Conservation (phyloP, 192 early-diverging fungal genomes). For the Spizellomyces sp. region DNA sequence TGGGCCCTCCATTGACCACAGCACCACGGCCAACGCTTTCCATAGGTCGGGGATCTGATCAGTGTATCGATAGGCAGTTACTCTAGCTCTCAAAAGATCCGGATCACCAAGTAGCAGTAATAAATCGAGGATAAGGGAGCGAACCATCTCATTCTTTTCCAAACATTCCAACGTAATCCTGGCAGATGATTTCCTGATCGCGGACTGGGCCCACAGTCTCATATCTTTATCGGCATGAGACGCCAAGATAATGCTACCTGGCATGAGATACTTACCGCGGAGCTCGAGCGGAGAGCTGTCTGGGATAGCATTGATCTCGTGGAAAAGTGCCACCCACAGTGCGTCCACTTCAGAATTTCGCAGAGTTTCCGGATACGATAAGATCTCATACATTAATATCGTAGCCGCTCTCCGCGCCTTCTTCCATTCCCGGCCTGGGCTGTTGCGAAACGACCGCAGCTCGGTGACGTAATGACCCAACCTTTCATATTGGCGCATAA, state of each 20-base stretch:
- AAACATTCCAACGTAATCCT: not conserved
- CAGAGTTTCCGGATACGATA: slow-evolving; percentile 23
- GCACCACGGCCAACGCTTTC: not conserved
- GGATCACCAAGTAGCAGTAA: too few species aligned
- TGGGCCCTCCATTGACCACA: not conserved
- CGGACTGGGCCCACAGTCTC: slow-evolving; percentile 13
- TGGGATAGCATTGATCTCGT: not conserved
- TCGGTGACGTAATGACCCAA: not conserved
- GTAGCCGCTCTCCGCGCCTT: slow-evolving; percentile 8
- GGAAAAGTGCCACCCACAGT: slow-evolving; percentile 7
- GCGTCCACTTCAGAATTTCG: slow-evolving; percentile 9
- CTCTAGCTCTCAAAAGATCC: too few species aligned
- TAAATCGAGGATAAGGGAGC: too few species aligned
- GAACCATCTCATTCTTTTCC: too few species aligned
- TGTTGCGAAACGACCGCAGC: not conserved
- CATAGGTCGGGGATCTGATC: not conserved
- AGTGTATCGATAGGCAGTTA: not conserved
- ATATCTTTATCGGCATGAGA: slow-evolving; percentile 11
- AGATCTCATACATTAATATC: slow-evolving; percentile 20
- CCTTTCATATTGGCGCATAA: slow-evolving; percentile 5
- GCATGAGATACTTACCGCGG: not conserved
- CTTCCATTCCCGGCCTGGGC: not conserved
- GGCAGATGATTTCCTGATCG: not conserved
- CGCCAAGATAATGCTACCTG: not conserved
- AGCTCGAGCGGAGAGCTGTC: not conserved